These are phyloP conservation scores for Cinnamomum micranthum DNA, from an alignment of 164 flowering plant genomes.

Conservation along the genomic window DNA sequence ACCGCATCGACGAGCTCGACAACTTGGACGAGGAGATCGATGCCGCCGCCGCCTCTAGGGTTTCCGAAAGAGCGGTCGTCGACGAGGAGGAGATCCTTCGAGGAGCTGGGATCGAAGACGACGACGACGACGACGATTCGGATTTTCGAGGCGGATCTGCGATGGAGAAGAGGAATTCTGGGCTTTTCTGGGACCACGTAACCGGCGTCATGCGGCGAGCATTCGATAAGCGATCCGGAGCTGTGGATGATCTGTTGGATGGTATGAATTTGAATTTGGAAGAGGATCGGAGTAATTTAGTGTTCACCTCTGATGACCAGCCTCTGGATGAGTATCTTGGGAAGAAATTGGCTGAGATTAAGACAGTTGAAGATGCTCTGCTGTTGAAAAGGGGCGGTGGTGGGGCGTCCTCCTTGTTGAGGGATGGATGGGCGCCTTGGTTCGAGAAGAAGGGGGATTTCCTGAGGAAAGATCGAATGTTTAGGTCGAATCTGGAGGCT, in stretches of 20 bases:
- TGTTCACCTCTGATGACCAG: constrained; percentile 79
- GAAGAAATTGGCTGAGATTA: constrained; percentile 47
- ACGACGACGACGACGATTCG: constrained; percentile 12
- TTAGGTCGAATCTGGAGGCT: constrained; percentile 71
- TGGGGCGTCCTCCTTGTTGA: constrained; percentile 41
- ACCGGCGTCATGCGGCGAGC: constrained; percentile 49
- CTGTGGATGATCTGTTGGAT: constrained; percentile 45
- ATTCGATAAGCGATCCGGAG: constrained; percentile 52
- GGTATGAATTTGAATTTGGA: constrained; percentile 30
- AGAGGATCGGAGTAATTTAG: constrained; percentile 35
- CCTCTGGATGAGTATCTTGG: constrained; percentile 66
- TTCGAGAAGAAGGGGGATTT: constrained; percentile 86
- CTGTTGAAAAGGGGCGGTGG: constrained; percentile 48
- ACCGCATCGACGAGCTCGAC: constrained; percentile 76
- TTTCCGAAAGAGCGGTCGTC: constrained; percentile 1
- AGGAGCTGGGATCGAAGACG: constrained; percentile 32
- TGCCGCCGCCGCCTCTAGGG: not conserved
- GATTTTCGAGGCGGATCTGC: not conserved
- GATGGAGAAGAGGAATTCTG: constrained; percentile 21
- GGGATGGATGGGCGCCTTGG: constrained; percentile 95
- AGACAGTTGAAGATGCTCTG: constrained; percentile 67
- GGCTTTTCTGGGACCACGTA: constrained; percentile 62
- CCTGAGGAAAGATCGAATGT: constrained; percentile 75
- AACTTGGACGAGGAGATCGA: constrained; percentile 33
- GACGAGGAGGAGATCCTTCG: constrained; percentile 33